Evolutionary conservation across 176 grass and related monocot species (phyloP).

Genomic region (Panicum miliaceum): DNA sequence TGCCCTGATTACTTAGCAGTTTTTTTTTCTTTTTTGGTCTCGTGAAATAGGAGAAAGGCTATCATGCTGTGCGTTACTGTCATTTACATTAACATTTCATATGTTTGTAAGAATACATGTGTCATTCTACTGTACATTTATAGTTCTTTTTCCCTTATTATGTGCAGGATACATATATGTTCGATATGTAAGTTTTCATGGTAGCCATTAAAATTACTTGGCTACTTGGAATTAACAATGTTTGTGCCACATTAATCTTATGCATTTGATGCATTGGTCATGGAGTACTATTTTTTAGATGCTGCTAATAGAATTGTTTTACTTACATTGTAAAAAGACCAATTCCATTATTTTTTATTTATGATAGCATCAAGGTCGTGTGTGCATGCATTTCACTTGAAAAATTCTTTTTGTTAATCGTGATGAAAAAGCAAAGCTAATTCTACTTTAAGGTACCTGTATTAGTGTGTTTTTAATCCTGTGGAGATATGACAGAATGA

Average conservation of each 20-base stretch:
- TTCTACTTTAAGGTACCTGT: slow-evolving; percentile 1
- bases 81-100: background rate
- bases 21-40: background rate
- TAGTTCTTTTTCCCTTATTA: background rate
- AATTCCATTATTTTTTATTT: background rate
- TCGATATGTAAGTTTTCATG: background rate
- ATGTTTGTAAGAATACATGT: background rate
- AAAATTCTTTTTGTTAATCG: background rate
- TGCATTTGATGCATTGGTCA: background rate
- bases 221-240: background rate
- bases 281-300: background rate
- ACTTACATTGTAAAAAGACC: background rate
- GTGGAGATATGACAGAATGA: background rate
- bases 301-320: background rate
- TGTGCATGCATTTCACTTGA: slow-evolving; percentile 15
- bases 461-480: background rate
- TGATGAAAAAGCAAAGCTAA: background rate
- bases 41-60: background rate
- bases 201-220: background rate
- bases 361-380: background rate
- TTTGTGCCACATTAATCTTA: background rate
- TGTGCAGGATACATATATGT: background rate
- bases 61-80: background rate
- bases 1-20: background rate
- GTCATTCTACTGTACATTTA: background rate